A percentile compares a stretch with the other conserved stretches of the same genome.
These are phyloP conservation scores for Naganishia vaughanmartiniae DNA, from an alignment of 768 basidiomycete species.

Conservation along the genomic window DNA sequence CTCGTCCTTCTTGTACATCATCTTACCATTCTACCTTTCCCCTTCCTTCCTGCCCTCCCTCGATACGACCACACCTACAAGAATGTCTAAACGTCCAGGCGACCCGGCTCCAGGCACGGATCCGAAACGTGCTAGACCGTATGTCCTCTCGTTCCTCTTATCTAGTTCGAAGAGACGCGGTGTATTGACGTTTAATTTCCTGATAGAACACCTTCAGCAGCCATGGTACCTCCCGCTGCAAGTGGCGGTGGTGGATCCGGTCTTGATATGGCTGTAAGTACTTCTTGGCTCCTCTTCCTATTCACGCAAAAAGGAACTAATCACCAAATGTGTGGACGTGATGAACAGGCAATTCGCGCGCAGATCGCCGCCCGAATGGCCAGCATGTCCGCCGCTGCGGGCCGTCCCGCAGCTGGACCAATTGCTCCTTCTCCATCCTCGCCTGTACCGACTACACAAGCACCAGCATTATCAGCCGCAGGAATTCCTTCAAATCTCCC, in stretches of 20 bases:
- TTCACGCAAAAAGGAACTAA: not conserved
- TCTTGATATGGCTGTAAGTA: constrained; percentile 42
- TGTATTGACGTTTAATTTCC: not conserved
- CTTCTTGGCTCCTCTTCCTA: not conserved
- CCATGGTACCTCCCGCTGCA: not conserved
- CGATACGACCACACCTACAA: not conserved
- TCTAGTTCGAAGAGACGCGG: not conserved
- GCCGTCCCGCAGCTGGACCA: constrained; percentile 35
- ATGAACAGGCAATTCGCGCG: constrained; percentile 44
- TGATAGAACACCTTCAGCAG: constrained; percentile 7
- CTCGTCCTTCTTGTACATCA: too few relatives aligned
- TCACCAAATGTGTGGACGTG: not conserved
- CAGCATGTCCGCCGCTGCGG: constrained; percentile 16
- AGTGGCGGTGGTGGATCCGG: constrained; percentile 10
- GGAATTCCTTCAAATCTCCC: constrained; percentile 56
- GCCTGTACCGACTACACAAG: constrained; percentile 54
- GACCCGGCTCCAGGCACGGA: constrained; percentile 40
- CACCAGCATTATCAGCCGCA: constrained; percentile 55
- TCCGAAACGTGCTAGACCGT: constrained; percentile 37
- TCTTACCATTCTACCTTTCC: too few relatives aligned
- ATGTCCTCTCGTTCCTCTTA: not conserved
- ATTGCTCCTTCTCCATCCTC: constrained; percentile 49
- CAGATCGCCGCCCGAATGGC: constrained; percentile 44
- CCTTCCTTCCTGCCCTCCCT: too few relatives aligned
- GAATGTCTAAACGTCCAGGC: constrained; percentile 41